Base-by-base conservation (phyloP, 768 basidiomycete species). In the Pleurotus sapidus region DNA sequence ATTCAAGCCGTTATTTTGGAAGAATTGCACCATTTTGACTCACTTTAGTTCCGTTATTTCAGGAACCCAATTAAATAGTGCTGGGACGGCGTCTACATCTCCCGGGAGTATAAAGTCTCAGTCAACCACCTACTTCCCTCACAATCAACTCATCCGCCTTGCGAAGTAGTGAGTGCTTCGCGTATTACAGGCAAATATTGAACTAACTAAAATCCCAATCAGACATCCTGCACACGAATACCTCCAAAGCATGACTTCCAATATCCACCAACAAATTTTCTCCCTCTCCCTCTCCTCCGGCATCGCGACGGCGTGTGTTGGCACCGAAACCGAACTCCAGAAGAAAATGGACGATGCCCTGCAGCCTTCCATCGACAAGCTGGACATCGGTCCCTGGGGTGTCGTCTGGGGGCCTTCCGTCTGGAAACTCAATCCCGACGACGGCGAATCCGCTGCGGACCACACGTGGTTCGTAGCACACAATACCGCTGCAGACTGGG, bases 181-280 rank as follows among this genome's bases (percentile, higher is more conserved):
- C 11, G 11, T 30, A 30, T 30, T 30, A 7, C 30, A 7, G 7
- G 8, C 2, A 30, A 8, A 8, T 9, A 30, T 30, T 9, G 30
- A 30, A 30, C 30, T 30, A 9, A 30, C 30, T 9, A 7, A 63
- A 3, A 63, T 60, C 54, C 65, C 70, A 4, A 63, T 60, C 12
- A 48, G 55, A 24, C 71, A 70, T 1, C 74, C 75, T 59, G 75
- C 74, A 15, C 75, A 72, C n/a, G 74, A 75, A 39, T 27, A 69
- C 65, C n/a, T n/a, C n/a, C n/a, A 23, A 3, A 40, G 6, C 9
- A 50, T 50, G 49, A 34, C 49, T 8, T 50, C 49, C 12, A 50
- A 50, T 20, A 50, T 50, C n/a, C 49, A 50, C 24, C 49, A 50
- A 17, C 49, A 50, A 30, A 20, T 50, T 17, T 50, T n/a, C 27